Percentiles rank a stretch among this genome's conserved stretches.
phyloP scores from a whole-genome alignment of 306 rosid genomes.

The Trifolium dubium region DNA sequence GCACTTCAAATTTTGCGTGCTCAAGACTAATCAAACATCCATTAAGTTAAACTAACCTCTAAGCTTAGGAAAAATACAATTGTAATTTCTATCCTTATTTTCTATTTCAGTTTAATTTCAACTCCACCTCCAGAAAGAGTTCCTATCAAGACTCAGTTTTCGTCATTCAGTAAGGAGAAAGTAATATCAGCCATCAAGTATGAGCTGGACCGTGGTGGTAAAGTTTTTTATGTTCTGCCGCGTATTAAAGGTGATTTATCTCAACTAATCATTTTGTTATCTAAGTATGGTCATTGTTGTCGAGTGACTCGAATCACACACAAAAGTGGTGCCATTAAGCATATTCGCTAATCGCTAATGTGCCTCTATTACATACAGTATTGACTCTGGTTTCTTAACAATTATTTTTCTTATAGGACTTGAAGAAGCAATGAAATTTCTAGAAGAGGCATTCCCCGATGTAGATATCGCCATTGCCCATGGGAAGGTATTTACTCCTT shows the following conservation, averaged over 20 bases:
- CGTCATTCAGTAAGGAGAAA: constrained; percentile 73
- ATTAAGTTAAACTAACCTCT: constrained; percentile 23
- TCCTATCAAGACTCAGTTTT: constrained; percentile 88
- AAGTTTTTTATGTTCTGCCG: constrained; percentile 91
- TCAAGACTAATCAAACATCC: constrained; percentile 22
- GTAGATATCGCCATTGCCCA: constrained; percentile 95
- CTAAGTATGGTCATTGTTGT: constrained; percentile 14
- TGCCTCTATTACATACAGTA: constrained; percentile 35
- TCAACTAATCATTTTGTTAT: constrained; percentile 37
- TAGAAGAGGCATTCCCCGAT: constrained; percentile 65
- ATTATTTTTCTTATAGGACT: constrained; percentile 67
- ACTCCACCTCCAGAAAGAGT: constrained; percentile 99
- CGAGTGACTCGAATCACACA: not conserved
- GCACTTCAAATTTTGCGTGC: not conserved
- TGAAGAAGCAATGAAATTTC: constrained; percentile 88
- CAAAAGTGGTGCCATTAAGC: not conserved
- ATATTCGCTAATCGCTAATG: constrained; percentile 29
- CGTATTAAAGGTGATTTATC: constrained; percentile 82
- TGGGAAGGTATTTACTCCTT: constrained; percentile 74
- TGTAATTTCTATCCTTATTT: constrained; percentile 32
- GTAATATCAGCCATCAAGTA: constrained; percentile 72
- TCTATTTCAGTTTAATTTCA: constrained; percentile 79
- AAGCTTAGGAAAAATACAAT: constrained; percentile 34
- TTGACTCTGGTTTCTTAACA: constrained; percentile 36
- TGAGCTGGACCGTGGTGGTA: constrained; percentile 92